Percentiles rank a stretch among this genome's conserved stretches.
Evolutionary conservation across 371 early-diverging fungal genomes (phyloP).

Genomic region (Fennellomyces sp.): DNA sequence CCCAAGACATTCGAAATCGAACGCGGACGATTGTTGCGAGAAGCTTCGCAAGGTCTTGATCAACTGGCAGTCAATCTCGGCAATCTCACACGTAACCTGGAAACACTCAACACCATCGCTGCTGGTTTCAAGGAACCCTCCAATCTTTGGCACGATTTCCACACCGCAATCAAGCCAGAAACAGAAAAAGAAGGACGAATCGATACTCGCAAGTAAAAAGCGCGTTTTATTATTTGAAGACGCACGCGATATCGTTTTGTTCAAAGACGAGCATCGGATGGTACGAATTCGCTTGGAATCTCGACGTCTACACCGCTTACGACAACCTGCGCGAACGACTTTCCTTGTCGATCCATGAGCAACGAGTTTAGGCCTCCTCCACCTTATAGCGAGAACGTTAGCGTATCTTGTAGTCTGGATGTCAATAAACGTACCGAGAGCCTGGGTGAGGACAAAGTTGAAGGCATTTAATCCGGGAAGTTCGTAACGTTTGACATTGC

Average conservation of each 20-base stretch:
- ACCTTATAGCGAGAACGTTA: constrained; percentile 25
- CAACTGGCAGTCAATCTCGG: constrained; percentile 51
- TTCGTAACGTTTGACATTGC: constrained; percentile 64
- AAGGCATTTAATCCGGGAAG: constrained; percentile 63
- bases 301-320: constrained; percentile 58
- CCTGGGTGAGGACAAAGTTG: constrained; percentile 73
- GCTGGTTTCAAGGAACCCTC: constrained; percentile 53
- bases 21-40: constrained; percentile 20
- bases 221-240: background rate
- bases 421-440: constrained; percentile 46
- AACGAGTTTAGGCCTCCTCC: constrained; percentile 73
- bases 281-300: constrained; percentile 53
- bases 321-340: constrained; percentile 72
- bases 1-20: constrained; percentile 27
- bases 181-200: background rate
- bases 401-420: background rate
- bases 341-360: constrained; percentile 73
- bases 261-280: constrained; percentile 7
- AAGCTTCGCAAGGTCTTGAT: constrained; percentile 42
- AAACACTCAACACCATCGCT: constrained; percentile 58
- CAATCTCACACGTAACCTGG: constrained; percentile 54
- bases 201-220: background rate
- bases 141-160: constrained; percentile 45
- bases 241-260: background rate
- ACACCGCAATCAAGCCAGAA: constrained; percentile 9